Conservation (phyloP, 192 early-diverging fungal genomes). For the Backusella parvicylindrica region DNA sequence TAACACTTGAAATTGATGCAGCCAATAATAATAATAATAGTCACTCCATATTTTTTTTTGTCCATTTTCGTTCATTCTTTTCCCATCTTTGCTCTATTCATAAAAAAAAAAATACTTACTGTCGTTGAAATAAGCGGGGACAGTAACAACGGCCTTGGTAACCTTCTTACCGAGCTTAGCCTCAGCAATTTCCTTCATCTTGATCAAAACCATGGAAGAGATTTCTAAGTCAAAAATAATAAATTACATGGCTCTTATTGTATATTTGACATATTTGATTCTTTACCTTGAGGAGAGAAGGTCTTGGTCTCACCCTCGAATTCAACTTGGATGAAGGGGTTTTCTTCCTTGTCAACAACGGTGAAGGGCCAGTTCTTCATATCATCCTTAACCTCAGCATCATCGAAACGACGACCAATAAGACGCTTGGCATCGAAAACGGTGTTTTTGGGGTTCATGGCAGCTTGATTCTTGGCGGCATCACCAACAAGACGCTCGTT, state of each 20-base stretch:
- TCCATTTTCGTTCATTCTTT: no score
- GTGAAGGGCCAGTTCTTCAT: slow-evolving; percentile 85
- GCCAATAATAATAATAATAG: no score
- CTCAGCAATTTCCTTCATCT: slow-evolving; percentile 67
- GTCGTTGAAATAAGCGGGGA: no score
- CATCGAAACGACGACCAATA: slow-evolving; percentile 85
- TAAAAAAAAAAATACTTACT: slow-evolving; percentile 20
- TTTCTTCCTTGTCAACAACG: slow-evolving; percentile 63
- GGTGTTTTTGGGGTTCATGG: slow-evolving; percentile 88
- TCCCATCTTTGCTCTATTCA: background rate
- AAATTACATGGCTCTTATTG: no score
- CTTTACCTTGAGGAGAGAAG: slow-evolving; percentile 72
- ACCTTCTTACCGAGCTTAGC: slow-evolving; percentile 61
- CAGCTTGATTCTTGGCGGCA: slow-evolving; percentile 88
- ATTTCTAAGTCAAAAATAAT: slow-evolving; percentile 41
- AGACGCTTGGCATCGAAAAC: slow-evolving; percentile 92
- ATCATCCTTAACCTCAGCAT: slow-evolving; percentile 77
- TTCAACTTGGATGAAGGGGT: slow-evolving; percentile 78
- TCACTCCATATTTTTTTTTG: no score
- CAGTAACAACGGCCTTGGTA: slow-evolving; percentile 67
- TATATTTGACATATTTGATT: no score
- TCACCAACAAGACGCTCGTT: slow-evolving; percentile 81
- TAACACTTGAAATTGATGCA: no score
- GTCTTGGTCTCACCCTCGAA: slow-evolving; percentile 80
- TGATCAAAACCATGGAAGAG: slow-evolving; percentile 70